phyloP scores from a whole-genome alignment of 495 filamentous ascomycete species.

The Parachaetomium inaequale region DNA sequence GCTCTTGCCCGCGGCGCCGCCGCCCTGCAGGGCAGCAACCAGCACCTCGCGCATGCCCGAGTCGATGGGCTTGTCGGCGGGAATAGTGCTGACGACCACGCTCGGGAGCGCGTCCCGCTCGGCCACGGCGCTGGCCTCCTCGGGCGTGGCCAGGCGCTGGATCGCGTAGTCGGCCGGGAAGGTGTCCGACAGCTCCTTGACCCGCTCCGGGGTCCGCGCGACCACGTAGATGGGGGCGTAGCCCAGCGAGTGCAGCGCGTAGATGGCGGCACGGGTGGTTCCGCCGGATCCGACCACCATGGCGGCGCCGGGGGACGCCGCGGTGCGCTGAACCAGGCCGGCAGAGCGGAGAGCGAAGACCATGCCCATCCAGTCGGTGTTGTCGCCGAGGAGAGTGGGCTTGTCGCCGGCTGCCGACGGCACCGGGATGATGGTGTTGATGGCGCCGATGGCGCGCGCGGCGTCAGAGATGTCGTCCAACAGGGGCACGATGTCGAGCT shows the following conservation, averaged over 20 bases:
- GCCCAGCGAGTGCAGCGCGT: conserved; percentile 76
- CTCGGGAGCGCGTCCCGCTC: conserved; percentile 52
- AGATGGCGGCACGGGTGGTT: conserved; percentile 88
- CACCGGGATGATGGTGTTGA: conserved; percentile 80
- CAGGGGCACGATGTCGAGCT: conserved; percentile 78
- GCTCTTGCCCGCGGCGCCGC: conserved; percentile 43
- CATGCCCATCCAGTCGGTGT: conserved; percentile 98
- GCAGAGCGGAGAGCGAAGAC: conserved; percentile 70
- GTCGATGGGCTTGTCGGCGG: conserved; percentile 84
- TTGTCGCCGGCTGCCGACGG: conserved; percentile 31
- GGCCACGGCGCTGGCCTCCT: conserved; percentile 43
- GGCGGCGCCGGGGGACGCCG: conserved; percentile 42
- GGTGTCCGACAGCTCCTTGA: conserved; percentile 59
- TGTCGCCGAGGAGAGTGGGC: conserved; percentile 65
- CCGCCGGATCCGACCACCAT: conserved; percentile 88
- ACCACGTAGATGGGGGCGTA: conserved; percentile 84
- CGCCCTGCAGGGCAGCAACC: conserved; percentile 50
- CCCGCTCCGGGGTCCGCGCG: conserved; percentile 68
- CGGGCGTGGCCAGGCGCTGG: conserved; percentile 53
- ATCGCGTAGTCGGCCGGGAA: conserved; percentile 79
- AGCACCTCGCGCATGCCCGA: conserved; percentile 64
- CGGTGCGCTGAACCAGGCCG: conserved; percentile 49
- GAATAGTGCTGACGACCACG: conserved; percentile 85
- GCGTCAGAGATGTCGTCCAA: conserved; percentile 76
- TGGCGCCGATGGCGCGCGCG: conserved; percentile 80